These are phyloP conservation scores for Vanderwaltozyma tropicalis DNA, from an alignment of 805 yeast genomes.

Conservation along the genomic window DNA sequence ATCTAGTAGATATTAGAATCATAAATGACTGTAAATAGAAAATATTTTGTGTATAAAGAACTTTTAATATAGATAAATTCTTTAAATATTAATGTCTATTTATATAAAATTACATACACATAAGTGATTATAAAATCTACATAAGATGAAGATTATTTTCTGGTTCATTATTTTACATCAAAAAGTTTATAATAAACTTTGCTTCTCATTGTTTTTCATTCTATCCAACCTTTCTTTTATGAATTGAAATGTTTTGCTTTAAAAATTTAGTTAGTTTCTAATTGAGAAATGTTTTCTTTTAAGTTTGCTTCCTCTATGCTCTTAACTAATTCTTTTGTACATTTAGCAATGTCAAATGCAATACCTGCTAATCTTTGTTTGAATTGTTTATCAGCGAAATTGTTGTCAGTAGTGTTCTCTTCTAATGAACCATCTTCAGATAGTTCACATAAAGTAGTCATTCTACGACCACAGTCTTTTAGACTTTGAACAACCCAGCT, in stretches of 20 bases:
- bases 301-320: slow-evolving; percentile 91
- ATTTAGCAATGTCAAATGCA: slow-evolving; percentile 91
- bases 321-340: slow-evolving; percentile 90
- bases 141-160: too few species aligned
- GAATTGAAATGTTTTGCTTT: too few species aligned
- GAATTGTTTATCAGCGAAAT: slow-evolving; percentile 77
- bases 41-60: not conserved
- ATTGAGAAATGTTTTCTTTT: slow-evolving; percentile 43
- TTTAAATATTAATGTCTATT: not conserved
- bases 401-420: slow-evolving; percentile 36
- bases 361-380: slow-evolving; percentile 92
- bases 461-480: slow-evolving; percentile 74
- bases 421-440: slow-evolving; percentile 25
- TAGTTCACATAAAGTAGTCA: slow-evolving; percentile 53
- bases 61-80: not conserved
- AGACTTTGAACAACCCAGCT: slow-evolving; percentile 81
- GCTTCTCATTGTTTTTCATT: too few species aligned
- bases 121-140: too few species aligned
- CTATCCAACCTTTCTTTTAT: too few species aligned
- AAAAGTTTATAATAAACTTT: too few species aligned
- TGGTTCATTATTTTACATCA: too few species aligned
- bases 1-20: too few species aligned
- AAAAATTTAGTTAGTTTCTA: too few species aligned
- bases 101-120: too few species aligned
- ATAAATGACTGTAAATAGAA: not conserved